Percentiles rank a stretch among this genome's conserved stretches.
These are phyloP conservation scores for Fonsecaea nubica DNA, from an alignment of 2,329 filamentous ascomycete genomes.

Conservation along the genomic window DNA sequence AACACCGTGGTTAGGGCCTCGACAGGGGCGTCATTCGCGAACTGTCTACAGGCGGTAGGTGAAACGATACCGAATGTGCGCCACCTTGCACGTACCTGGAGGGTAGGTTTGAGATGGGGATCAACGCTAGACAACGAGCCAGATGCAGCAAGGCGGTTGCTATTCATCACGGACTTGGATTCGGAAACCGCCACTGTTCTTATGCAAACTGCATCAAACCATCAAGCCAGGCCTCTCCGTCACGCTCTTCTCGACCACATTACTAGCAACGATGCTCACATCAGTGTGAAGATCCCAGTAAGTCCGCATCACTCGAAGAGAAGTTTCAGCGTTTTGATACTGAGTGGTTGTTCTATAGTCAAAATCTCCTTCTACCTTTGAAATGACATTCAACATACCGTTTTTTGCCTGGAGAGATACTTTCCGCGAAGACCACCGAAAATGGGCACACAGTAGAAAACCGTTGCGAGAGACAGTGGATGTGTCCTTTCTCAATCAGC, in stretches of 20 bases:
- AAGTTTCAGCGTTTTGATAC: background rate
- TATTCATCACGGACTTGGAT: conserved; percentile 4
- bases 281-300: background rate
- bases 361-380: background rate
- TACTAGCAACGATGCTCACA: background rate
- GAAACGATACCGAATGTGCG: background rate
- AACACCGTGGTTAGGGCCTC: too few species aligned
- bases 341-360: background rate
- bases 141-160: conserved; percentile 12
- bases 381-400: background rate
- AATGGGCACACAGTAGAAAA: background rate
- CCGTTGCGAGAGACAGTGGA: conserved; percentile 6
- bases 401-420: background rate
- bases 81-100: background rate
- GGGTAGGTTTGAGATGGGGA: background rate
- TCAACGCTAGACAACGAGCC: background rate
- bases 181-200: background rate
- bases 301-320: background rate
- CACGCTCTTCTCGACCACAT: background rate
- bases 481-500: conserved; percentile 13
- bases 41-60: background rate
- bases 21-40: background rate
- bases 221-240: conserved; percentile 5
- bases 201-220: background rate
- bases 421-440: background rate